Evolutionary conservation across 345 rosid genomes (phyloP).

Genomic region (Alliaria petiolata): DNA sequence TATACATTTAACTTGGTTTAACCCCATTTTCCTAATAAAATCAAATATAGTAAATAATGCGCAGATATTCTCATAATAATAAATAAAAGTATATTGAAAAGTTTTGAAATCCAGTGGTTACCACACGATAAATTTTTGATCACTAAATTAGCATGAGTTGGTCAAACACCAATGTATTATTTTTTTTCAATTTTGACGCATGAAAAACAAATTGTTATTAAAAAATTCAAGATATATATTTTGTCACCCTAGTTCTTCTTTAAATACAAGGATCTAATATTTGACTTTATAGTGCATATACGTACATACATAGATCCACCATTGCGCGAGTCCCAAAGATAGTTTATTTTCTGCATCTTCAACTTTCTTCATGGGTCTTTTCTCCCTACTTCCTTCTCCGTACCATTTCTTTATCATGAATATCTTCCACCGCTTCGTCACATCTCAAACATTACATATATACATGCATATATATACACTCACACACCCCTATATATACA

Average conservation of each 20-base stretch:
- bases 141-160: too few relatives aligned
- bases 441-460: constrained; percentile 37
- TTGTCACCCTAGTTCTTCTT: background rate
- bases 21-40: too few relatives aligned
- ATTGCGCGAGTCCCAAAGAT: constrained; percentile 42
- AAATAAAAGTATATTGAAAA: too few relatives aligned
- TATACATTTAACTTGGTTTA: too few relatives aligned
- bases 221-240: too few relatives aligned
- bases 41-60: too few relatives aligned
- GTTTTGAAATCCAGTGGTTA: too few relatives aligned
- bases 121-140: too few relatives aligned
- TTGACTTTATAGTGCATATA: constrained; percentile 11
- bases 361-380: constrained; percentile 19
- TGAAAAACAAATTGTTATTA: too few relatives aligned
- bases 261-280: background rate
- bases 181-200: too few relatives aligned
- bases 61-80: too few relatives aligned
- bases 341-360: constrained; percentile 27
- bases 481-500: background rate
- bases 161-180: too few relatives aligned
- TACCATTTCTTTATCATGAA: constrained; percentile 21
- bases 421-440: constrained; percentile 43
- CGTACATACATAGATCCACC: background rate
- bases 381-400: constrained; percentile 18
- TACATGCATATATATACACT: constrained; percentile 17